Conservation (phyloP, 345 rosid genomes). For the Acer negundo region DNA sequence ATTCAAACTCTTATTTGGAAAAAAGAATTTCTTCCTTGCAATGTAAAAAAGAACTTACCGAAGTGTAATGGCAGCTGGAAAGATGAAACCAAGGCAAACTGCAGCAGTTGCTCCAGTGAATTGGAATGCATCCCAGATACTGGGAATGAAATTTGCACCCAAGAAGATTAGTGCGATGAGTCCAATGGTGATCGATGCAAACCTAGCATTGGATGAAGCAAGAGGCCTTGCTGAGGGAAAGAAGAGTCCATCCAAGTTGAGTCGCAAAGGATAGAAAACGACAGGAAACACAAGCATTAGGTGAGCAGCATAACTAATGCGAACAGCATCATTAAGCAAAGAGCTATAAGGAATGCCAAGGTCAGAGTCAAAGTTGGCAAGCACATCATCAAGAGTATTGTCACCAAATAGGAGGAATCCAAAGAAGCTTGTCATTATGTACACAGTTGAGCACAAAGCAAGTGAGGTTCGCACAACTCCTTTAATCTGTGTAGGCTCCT, state of each 20-base stretch:
- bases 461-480: slow-evolving; percentile 75
- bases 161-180: slow-evolving; percentile 63
- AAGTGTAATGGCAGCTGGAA: slow-evolving; percentile 82
- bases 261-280: slow-evolving; percentile 76
- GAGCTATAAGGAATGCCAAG: slow-evolving; percentile 79
- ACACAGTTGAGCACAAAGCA: slow-evolving; percentile 69
- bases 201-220: slow-evolving; percentile 59
- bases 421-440: slow-evolving; percentile 74
- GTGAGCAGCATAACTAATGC: slow-evolving; percentile 85
- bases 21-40: not conserved
- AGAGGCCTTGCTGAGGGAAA: slow-evolving; percentile 72
- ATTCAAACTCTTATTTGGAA: not conserved
- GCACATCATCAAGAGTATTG: slow-evolving; percentile 77
- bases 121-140: slow-evolving; percentile 98
- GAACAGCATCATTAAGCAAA: slow-evolving; percentile 72
- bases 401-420: slow-evolving; percentile 93
- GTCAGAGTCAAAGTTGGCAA: slow-evolving; percentile 80
- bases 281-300: slow-evolving; percentile 95
- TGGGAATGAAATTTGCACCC: slow-evolving; percentile 90
- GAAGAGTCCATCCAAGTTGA: slow-evolving; percentile 83
- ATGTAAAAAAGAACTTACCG: slow-evolving; percentile 47
- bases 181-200: slow-evolving; percentile 56
- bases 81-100: slow-evolving; percentile 91
- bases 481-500: slow-evolving; percentile 64
- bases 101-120: slow-evolving; percentile 96